Base-by-base conservation (phyloP, 192 early-diverging fungal genomes). In the Coemansia sp. region DNA sequence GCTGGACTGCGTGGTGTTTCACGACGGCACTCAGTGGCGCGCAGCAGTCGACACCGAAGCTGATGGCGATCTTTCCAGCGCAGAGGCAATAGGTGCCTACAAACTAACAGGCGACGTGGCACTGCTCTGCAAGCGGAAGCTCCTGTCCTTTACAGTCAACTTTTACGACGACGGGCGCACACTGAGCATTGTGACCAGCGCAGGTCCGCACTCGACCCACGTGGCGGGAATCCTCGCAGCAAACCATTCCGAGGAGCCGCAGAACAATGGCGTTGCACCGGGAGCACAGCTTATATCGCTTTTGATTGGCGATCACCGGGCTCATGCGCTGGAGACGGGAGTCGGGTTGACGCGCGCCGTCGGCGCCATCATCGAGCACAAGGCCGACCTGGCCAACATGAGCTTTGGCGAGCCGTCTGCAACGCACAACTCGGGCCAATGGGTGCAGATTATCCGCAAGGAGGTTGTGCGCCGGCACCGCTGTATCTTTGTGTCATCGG, bases 271-370 rank as follows among this genome's bases (percentile, higher is more conserved):
- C 66, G 90, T 90, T 36, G 97, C 97, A 6, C 97, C 97, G 0
- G 97, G 95, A 53, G 94, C 94, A 13, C 92, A 97, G 82, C 84
- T 99, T 57, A 75, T 99, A 34, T 95, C 93, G 20, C 84, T 99
- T 45, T 91, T 91, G 68, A 95, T 99, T 72, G 94, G 95, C 27
- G 94, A 99, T 64, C 78, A 87, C 45, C 85, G 90, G 22, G 67
- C 85, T 27, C 82, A 77, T 5, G 84, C 86, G 29, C 87, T 93
- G 85, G 96, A 98, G 68, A 96, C 95, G 8, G 88, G 89, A 4
- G 76, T 85, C 3, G 89, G 85, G 7, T 81, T 98, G 38, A 88
- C 91, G 3, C 87, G 96, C 44, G 93, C 94, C 0, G 89, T 86
- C 33, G 86, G 80, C 34, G 90, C 91, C 57, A 80, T 92, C 19